phyloP scores from a whole-genome alignment of 2,329 filamentous ascomycete genomes.

The Uncinocarpus reesii region DNA sequence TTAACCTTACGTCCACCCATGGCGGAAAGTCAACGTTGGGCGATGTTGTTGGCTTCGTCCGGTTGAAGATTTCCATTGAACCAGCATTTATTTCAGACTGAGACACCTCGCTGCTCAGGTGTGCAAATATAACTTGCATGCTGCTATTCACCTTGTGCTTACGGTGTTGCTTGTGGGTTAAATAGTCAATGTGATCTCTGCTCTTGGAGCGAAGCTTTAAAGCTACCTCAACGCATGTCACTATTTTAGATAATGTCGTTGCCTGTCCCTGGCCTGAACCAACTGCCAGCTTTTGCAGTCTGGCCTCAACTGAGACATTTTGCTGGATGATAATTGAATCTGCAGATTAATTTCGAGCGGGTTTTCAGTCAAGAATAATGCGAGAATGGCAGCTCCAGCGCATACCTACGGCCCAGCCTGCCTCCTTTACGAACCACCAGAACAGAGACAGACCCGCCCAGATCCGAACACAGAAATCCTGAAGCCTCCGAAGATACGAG shows the following conservation, averaged over 20 bases:
- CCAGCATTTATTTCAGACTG: neutral
- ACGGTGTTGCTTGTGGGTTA: neutral
- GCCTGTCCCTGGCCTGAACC: conserved; percentile 1
- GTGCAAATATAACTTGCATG: too few species aligned
- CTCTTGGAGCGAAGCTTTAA: neutral
- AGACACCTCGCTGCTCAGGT: too few species aligned
- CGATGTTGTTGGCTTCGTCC: neutral
- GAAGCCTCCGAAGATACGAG: conserved; percentile 48
- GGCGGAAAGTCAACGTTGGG: neutral
- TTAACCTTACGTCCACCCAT: conserved; percentile 6
- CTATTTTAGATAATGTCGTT: conserved; percentile 4
- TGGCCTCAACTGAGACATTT: neutral
- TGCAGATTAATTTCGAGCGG: neutral
- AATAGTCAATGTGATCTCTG: neutral
- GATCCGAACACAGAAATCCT: conserved; percentile 20
- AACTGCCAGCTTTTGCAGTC: conserved; percentile 1
- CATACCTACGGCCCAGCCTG: conserved; percentile 56
- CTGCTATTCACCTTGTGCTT: neutral
- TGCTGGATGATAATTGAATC: neutral
- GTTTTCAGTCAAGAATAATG: neutral
- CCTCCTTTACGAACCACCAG: conserved; percentile 33
- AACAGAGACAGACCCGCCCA: conserved; percentile 21
- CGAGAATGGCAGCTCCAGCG: conserved; percentile 32
- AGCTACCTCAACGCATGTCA: neutral
- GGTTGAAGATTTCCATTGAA: neutral